Evolutionary conservation across 140 eudicot species (phyloP), one percentile per base, ranked within the genome.

Genomic region (Stevia rebaudiana): DNA sequence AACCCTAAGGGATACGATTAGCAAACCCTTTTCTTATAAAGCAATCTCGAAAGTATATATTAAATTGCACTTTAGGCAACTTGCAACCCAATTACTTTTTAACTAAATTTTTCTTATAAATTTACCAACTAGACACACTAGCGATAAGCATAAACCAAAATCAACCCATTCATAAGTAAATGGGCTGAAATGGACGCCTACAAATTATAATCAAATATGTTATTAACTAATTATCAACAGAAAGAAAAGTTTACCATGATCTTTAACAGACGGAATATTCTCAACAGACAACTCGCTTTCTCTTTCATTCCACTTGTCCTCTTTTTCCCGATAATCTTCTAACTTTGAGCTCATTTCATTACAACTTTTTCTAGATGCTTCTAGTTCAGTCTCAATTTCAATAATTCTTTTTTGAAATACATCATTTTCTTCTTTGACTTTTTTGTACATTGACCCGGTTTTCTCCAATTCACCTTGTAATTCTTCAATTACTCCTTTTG

Each of bases 391-490:
- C 75, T 84, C 88, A 77, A 87, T 44, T 63, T 64, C 61, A 16
- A 51, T 73, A 66, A 78, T 74, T 75, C 68, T 75, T 16, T 72
- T 70, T 60, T 63, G 78, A 74, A 54, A 60, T 19, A 52, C 70
- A 43, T 80, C 94, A 62, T 80, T 76, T 76, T 87, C 94, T 73
- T 81, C 88, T 76, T 69, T 61, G 53, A 67, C 77, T 56, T 76
- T 78, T 16, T 76, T 81, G 47, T 53, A 54, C 61, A 72, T 50
- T 44, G 60, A 65, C 52, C 75, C 77, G 35, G 53, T 69, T 78
- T 87, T 80, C 61, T 78, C 53, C 74, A 84, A 39, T 61, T 81
- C 79, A 21, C 52, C 76, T 76, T 83, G 76, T 65, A 82, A 65
- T 35, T 79, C 81, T 48, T 76, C 71, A 65, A 31, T 11, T 17